phyloP scores from a whole-genome alignment of 306 rosid species.

The Begonia peltatifolia region DNA sequence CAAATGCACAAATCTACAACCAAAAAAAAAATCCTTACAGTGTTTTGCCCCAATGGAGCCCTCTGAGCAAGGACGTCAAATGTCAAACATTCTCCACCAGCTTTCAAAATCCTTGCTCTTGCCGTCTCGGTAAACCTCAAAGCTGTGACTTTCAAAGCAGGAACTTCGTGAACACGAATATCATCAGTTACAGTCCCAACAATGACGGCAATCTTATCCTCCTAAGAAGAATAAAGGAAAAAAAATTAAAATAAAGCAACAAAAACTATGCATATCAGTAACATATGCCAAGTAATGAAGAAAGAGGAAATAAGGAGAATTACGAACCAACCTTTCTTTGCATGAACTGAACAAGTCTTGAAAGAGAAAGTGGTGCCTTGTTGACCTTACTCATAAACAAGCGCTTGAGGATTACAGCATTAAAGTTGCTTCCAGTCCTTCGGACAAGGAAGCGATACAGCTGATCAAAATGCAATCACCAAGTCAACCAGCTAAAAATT shows the following conservation, averaged over 20 bases:
- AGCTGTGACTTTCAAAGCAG: conserved; percentile 42
- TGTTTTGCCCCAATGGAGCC: conserved; percentile 56
- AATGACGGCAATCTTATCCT: conserved; percentile 39
- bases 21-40: conserved; percentile 16
- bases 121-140: conserved; percentile 65
- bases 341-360: conserved; percentile 40
- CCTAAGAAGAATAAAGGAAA: conserved; percentile 10
- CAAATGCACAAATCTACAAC: background rate
- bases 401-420: conserved; percentile 43
- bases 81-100: conserved; percentile 55
- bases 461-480: conserved; percentile 12
- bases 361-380: conserved; percentile 53
- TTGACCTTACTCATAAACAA: conserved; percentile 73
- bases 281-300: background rate
- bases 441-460: conserved; percentile 52
- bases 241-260: background rate
- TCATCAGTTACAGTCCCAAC: conserved; percentile 53
- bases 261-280: background rate
- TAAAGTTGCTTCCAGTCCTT: conserved; percentile 42
- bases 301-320: background rate
- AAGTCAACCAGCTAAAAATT: too few relatives aligned
- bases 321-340: conserved; percentile 26
- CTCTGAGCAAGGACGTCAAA: conserved; percentile 47
- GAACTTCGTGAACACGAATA: conserved; percentile 33
- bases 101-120: conserved; percentile 56